Evolutionary conservation across 805 yeast genomes (phyloP), one percentile per base, ranked within the genome.

Genomic region (Cyberlindnera misumaiensis): DNA sequence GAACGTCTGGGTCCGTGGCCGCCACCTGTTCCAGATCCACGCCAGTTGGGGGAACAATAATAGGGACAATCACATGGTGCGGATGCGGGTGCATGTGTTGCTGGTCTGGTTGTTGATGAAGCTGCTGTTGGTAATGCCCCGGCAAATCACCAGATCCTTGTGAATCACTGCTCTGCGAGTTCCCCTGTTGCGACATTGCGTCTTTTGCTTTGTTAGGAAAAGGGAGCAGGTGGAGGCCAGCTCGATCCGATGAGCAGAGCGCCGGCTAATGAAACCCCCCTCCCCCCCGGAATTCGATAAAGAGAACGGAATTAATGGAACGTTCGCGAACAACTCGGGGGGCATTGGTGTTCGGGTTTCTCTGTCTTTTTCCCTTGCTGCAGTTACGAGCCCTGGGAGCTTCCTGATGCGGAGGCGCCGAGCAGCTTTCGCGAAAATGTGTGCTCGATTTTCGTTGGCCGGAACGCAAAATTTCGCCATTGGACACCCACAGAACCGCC

Each of bases 1-100:
- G 42, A 4, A 44, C 48, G 28, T 47, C 51, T 4, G 46, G 41
- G 20, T 41, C 45, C 1, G 33, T 35, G 16, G 47, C 20, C 8
- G 43, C 44, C 3, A 46, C 30, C 32, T 41, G 46, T 24, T 46
- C 42, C 3, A 46, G 40, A 28, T 38, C 32, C 20, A 37, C 38
- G 3, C 43, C 46, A 7, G 34, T 34, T 11, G 41, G 44, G 4
- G 42, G 38, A 12, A 41, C 34, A 11, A 44, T 17, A 11, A 44
- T 27, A 7, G 45, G 45, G 11, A 20, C 24, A 8, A 20, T 20
- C 24, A 20, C 24, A 20, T 20, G 24, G 8, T 8, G 24, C 24
- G 8, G 24, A 20, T 8, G 24, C 24, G 8, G 24, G 24, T 20
- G 24, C 8, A 20, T 6, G 24, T 20, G 24, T 8, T 20, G 24